Evolutionary conservation across 345 rosid genomes (phyloP).

Genomic region (Populus euphratica): DNA sequence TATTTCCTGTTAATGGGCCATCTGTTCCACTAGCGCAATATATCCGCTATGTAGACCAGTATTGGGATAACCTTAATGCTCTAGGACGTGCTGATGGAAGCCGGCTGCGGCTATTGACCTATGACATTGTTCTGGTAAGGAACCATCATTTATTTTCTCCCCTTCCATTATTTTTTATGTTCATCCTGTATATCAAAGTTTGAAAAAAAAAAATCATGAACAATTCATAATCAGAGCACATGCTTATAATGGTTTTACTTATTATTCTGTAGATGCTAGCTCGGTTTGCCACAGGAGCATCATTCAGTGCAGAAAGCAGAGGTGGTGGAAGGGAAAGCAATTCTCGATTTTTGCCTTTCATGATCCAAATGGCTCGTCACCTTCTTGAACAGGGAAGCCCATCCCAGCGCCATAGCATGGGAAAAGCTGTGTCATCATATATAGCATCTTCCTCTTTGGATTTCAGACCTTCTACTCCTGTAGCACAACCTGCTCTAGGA

Average conservation of each 20-base stretch:
- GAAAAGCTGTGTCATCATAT: constrained; percentile 72
- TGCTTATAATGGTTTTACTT: background rate
- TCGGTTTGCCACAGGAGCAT: constrained; percentile 97
- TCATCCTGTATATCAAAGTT: background rate
- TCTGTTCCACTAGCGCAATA: constrained; percentile 74
- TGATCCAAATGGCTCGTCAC: constrained; percentile 91
- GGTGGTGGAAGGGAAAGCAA: constrained; percentile 99
- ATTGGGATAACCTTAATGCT: constrained; percentile 90
- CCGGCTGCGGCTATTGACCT: constrained; percentile 85
- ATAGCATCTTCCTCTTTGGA: constrained; percentile 52
- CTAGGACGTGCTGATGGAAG: constrained; percentile 96
- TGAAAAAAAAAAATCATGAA: background rate
- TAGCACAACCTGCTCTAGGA: constrained; percentile 52
- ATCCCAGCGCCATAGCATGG: constrained; percentile 66
- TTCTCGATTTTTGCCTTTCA: constrained; percentile 87
- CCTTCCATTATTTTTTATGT: background rate
- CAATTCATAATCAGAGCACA: too few relatives aligned
- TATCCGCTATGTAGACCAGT: constrained; percentile 79
- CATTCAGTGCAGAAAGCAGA: constrained; percentile 74
- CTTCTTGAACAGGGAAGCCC: constrained; percentile 93
- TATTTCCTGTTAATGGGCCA: constrained; percentile 91
- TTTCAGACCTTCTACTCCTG: constrained; percentile 51
- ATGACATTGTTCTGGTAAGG: constrained; percentile 89
- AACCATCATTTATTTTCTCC: background rate
- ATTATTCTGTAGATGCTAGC: constrained; percentile 70